Evolutionary conservation across 768 basidiomycete genomes (phyloP), one percentile per base, ranked within the genome.

Genomic region (Xerocomellus intermedius): DNA sequence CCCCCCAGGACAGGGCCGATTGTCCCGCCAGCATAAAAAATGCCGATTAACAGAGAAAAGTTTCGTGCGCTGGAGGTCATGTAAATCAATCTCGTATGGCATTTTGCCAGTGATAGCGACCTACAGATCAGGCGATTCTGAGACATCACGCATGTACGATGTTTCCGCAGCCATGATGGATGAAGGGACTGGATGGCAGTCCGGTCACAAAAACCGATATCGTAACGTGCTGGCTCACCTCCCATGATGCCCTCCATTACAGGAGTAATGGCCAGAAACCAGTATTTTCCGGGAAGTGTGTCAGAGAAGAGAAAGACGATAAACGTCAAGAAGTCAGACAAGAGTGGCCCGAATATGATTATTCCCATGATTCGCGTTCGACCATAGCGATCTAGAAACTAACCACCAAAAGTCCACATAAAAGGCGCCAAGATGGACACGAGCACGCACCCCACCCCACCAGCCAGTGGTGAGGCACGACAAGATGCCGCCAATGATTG

Each of bases 371-470:
- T 50, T 24, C 50, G 37, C 5, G 48, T 28, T n/a, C 48, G 48
- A 28, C 48, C 48, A 26, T 38, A 26, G 26, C 48, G 37, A 42
- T 50, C 50, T 10, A 50, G 22, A 33, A 21, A 50, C 50, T 50
- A 26, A 10, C 19, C 24, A 30, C 24, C n/a, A 30, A 50, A 50
- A 19, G 48, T 39, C n/a, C n/a, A 16, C 21, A 50, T 24, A 21
- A 39, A 30, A 12, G 28, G 45, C 6, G 32, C 28, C n/a, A 50
- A 41, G 28, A 50, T 13, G n/a, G 24, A 17, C 16, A 39, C 28
- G n/a, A 41, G 38, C 8, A 39, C 48, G 6, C 17, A 50, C 48
- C 48, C 50, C 50, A 33, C 50, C 50, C 50, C 50, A 50, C 50
- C 50, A 50, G 17, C 50, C 41, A 5, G 45, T 50, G 13, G 50